Evolutionary conservation across 2,329 filamentous ascomycete species (phyloP).

Genomic region (Fusarium temperatum): DNA sequence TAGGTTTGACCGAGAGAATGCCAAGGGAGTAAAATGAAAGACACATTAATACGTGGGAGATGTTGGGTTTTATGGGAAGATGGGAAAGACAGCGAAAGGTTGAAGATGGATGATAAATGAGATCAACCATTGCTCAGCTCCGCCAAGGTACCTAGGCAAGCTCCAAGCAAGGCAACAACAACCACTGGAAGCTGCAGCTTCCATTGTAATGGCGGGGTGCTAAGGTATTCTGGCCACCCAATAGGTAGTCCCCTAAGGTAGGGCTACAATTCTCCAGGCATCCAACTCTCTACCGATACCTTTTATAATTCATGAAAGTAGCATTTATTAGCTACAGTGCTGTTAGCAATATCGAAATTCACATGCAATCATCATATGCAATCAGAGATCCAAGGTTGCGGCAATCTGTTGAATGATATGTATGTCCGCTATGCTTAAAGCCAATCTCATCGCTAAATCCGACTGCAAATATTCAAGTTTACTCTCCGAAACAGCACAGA

Average conservation of each 20-base stretch:
- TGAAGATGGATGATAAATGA: slow-evolving; percentile 12
- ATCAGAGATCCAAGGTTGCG: neutral
- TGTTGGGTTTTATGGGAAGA: neutral
- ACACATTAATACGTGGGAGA: neutral
- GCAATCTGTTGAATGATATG: neutral
- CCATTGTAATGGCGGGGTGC: slow-evolving; percentile 21
- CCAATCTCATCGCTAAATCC: neutral
- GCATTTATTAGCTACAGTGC: neutral
- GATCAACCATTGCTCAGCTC: slow-evolving; percentile 22
- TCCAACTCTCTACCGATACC: neutral
- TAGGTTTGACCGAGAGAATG: neutral
- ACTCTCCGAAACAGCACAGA: neutral
- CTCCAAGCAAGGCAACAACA: slow-evolving; percentile 20
- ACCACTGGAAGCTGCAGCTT: slow-evolving; percentile 8
- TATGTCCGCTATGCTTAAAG: neutral
- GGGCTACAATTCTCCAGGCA: neutral
- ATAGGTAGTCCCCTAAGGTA: neutral
- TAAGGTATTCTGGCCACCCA: neutral
- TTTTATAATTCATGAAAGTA: neutral
- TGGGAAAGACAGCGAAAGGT: neutral
- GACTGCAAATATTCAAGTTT: neutral
- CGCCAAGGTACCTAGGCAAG: neutral
- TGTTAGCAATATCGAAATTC: neutral
- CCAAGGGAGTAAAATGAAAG: neutral
- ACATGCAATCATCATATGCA: neutral